Evolutionary conservation across 495 filamentous ascomycete genomes (phyloP).

Genomic region (Hypoxylon crocopeplum): DNA sequence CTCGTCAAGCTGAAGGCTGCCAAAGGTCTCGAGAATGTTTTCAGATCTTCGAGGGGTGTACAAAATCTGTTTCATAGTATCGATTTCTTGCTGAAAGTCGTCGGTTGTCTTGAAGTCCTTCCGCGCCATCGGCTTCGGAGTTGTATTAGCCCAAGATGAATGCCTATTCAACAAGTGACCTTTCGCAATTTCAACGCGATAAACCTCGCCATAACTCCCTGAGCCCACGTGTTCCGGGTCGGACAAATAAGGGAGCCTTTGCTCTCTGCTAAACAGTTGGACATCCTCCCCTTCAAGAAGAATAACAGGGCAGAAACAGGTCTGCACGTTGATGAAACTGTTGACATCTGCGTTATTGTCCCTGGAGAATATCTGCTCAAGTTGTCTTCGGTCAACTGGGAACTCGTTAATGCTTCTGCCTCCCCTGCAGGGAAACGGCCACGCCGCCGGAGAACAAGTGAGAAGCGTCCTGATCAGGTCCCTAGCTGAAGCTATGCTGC

Average conservation of each 20-base stretch:
- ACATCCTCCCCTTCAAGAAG: slow-evolving; percentile 40
- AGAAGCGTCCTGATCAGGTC: slow-evolving; percentile 38
- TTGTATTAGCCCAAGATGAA: slow-evolving; percentile 22
- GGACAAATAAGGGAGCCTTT: slow-evolving; percentile 43
- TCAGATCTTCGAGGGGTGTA: slow-evolving; percentile 30
- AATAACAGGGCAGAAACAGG: slow-evolving; percentile 45
- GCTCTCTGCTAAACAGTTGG: slow-evolving; percentile 24
- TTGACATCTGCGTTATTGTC: slow-evolving; percentile 27
- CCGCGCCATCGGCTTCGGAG: slow-evolving; percentile 26
- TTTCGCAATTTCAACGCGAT: slow-evolving; percentile 42
- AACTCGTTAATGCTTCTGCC: slow-evolving; percentile 5
- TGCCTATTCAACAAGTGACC: slow-evolving; percentile 41
- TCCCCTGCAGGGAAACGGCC: slow-evolving; percentile 8
- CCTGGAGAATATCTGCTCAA: slow-evolving; percentile 34
- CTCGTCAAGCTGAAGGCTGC: slow-evolving; percentile 39
- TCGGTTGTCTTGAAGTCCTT: slow-evolving; percentile 37
- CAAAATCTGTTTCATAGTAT: slow-evolving; percentile 45
- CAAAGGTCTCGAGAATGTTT: slow-evolving; percentile 45
- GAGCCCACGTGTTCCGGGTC: slow-evolving; percentile 28
- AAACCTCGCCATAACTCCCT: slow-evolving; percentile 43
- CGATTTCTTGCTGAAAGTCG: slow-evolving; percentile 33
- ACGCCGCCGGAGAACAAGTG: slow-evolving; percentile 9
- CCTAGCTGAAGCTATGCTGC: slow-evolving; percentile 40
- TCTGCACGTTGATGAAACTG: slow-evolving; percentile 40
- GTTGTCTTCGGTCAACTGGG: slow-evolving; percentile 20